Percentiles rank a stretch among this genome's conserved stretches.
phyloP scores from a whole-genome alignment of 179 eudicot genomes.

The Sideroxylon spinosum region DNA sequence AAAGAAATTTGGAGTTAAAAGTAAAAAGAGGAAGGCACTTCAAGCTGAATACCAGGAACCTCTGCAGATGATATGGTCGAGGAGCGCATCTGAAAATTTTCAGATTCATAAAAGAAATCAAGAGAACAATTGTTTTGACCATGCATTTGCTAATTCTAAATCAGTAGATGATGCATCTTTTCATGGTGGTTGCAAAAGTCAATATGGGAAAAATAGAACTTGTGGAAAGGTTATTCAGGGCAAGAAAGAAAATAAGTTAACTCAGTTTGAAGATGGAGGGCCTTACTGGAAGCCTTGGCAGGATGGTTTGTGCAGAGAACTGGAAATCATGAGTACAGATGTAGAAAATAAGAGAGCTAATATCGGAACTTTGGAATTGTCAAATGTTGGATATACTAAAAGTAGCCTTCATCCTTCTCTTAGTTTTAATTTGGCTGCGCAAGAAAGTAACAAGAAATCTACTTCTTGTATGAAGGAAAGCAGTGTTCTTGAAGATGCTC shows the following conservation, averaged over 20 bases:
- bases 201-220: not conserved
- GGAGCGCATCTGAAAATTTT: conserved; percentile 5
- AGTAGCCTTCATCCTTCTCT: not conserved
- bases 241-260: conserved; percentile 10
- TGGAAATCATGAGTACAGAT: too few relatives aligned
- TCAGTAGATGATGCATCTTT: conserved; percentile 13
- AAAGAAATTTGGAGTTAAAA: not conserved
- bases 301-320: too few relatives aligned
- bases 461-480: not conserved
- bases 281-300: too few relatives aligned
- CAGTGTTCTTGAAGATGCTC: not conserved
- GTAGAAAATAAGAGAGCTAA: too few relatives aligned
- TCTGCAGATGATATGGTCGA: conserved; percentile 5
- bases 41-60: conserved; percentile 8
- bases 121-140: conserved; percentile 1
- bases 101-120: conserved; percentile 1
- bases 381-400: not conserved
- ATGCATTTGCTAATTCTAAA: conserved; percentile 11
- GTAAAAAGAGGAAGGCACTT: conserved; percentile 11
- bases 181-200: conserved; percentile 10
- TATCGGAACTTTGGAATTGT: not conserved
- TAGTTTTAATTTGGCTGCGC: not conserved
- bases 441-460: not conserved
- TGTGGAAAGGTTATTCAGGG: conserved; percentile 10
- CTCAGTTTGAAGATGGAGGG: not conserved